phyloP scores from a whole-genome alignment of 768 basidiomycete species.

The Suillus weaverae region DNA sequence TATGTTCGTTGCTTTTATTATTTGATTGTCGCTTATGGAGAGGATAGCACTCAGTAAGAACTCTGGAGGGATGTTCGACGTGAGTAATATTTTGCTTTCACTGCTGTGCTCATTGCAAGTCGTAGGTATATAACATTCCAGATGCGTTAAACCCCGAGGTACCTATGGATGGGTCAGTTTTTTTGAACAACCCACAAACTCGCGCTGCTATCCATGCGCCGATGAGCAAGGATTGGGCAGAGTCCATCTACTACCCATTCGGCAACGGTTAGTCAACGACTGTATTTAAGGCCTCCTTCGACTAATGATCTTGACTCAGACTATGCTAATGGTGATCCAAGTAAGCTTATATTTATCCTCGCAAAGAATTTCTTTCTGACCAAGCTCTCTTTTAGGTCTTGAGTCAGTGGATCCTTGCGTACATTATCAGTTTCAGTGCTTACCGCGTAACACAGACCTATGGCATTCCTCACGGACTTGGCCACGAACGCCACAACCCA shows the following conservation, averaged over 20 bases:
- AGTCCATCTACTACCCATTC: slow-evolving; percentile 37
- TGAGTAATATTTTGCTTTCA: slow-evolving; percentile 15
- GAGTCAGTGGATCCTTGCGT: slow-evolving; percentile 28
- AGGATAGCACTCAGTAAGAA: slow-evolving; percentile 18
- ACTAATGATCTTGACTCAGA: slow-evolving; percentile 16
- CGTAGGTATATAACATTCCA: slow-evolving; percentile 52
- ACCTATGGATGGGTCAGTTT: slow-evolving; percentile 50
- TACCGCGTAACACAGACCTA: slow-evolving; percentile 43
- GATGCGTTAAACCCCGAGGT: slow-evolving; percentile 56
- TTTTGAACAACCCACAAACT: slow-evolving; percentile 63
- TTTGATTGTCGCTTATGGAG: slow-evolving; percentile 11
- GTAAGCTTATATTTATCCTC: slow-evolving; percentile 23
- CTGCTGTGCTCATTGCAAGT: slow-evolving; percentile 1
- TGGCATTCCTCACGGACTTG: slow-evolving; percentile 63
- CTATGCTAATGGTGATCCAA: slow-evolving; percentile 28
- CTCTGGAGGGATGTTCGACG: slow-evolving; percentile 40
- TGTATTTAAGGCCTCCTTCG: neutral
- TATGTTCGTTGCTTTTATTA: slow-evolving; percentile 25
- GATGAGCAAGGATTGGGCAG: slow-evolving; percentile 49
- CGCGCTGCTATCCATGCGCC: slow-evolving; percentile 69
- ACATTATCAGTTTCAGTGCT: slow-evolving; percentile 5
- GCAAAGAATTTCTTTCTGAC: neutral
- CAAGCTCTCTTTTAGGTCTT: slow-evolving; percentile 24
- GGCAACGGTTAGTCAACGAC: slow-evolving; percentile 24
- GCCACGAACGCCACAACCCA: slow-evolving; percentile 61